Base-by-base conservation (phyloP, 2,329 filamentous ascomycete species). In the Chrysoporthe deuterocubensis region DNA sequence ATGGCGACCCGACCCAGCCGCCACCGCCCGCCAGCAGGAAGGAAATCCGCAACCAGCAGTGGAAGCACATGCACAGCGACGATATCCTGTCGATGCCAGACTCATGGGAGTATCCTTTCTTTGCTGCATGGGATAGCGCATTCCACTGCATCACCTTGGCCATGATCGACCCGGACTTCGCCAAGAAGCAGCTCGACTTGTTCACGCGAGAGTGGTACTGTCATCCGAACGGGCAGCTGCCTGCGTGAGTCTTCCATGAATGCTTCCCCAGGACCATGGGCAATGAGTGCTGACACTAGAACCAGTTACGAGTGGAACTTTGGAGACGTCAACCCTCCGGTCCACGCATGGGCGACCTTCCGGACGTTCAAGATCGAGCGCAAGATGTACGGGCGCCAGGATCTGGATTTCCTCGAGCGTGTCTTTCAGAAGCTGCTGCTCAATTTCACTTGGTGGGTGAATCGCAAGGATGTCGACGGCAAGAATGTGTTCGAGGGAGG, bases 401-500 rank as follows among this genome's bases (percentile, higher is more conserved):
- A 98, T 77, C 84, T 97, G 43, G 96, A 98, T 79, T 98, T 97
- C 80, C 85, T 98, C 11, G 95, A 98, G 82, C 89, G 95, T 26
- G 94, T 97, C 4, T 98, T 98, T 83, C 96, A 98, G 76, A 98
- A 98, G 79, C 81, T 98, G 69, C 83, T 98, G 34, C 84, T 98
- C 71, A 98, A 98, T 81, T 98, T 98, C 78, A 98, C 96, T 4
- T 98, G 96, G 96, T 98, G 95, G 95, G 95, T 97, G 26, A 98
- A 98, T 78, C 91, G 95, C 68, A 98, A 98, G 80, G 95, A 98
- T 74, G 86, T 87, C 13, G 93, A 97, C 11, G 95, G 94, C 74
- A 98, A 98, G 82, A 97, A 98, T 75, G 92, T 98, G 40, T 98
- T 98, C 73, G 96, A 98, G 76, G 96, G 95, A 72, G 95, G 95